These are phyloP conservation scores for Monosporascus sp. DNA, from an alignment of 2,329 filamentous ascomycete genomes.

Conservation along the genomic window DNA sequence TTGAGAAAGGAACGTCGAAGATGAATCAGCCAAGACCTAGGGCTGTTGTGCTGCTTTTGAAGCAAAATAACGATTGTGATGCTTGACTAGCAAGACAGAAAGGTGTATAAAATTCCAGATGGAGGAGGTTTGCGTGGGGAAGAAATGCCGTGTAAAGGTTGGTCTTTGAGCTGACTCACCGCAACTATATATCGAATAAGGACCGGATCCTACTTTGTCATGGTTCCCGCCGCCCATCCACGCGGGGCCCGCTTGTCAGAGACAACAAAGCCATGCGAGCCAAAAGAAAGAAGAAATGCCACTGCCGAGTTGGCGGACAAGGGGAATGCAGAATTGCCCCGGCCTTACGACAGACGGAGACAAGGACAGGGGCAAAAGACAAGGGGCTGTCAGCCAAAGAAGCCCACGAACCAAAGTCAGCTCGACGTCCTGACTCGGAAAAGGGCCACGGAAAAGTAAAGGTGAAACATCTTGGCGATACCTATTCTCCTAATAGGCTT, in stretches of 20 bases:
- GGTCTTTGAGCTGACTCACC: neutral
- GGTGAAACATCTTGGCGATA: neutral
- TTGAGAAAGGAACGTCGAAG: neutral
- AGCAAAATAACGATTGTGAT: neutral
- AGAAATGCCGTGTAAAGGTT: neutral
- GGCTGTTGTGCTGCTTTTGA: neutral
- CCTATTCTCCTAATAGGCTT: neutral
- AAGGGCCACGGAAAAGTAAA: neutral
- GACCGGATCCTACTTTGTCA: neutral
- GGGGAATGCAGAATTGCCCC: neutral
- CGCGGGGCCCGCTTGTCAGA: neutral
- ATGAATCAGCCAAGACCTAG: neutral
- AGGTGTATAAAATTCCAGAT: neutral
- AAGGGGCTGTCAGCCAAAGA: neutral
- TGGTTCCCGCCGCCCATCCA: neutral
- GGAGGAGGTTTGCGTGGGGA: neutral
- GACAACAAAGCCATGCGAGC: neutral
- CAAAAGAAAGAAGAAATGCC: neutral
- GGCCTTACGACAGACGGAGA: neutral
- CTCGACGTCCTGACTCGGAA: neutral
- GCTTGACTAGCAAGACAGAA: neutral
- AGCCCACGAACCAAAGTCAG: neutral
- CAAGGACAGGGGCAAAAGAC: neutral
- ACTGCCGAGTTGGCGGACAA: neutral
- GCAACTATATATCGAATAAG: neutral